Conservation (phyloP, 2,329 filamentous ascomycete species). For the Botrytis aclada region DNA sequence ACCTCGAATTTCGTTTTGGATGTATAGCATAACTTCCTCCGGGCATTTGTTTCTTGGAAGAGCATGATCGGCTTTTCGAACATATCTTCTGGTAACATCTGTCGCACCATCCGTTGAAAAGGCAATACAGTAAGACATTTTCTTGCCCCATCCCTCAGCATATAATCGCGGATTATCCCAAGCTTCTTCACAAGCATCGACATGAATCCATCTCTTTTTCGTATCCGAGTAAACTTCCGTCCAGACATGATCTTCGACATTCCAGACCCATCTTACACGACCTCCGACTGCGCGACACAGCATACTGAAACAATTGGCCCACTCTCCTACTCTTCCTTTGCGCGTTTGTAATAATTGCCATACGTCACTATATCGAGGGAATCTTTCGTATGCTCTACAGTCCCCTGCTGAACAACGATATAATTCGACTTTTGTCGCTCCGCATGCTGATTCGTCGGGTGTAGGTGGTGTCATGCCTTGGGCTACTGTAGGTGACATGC, state of each 20-base stretch:
- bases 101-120: slow-evolving; percentile 85
- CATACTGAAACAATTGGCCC: slow-evolving; percentile 99
- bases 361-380: slow-evolving; percentile 91
- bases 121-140: slow-evolving; percentile 94
- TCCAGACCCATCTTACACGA: slow-evolving; percentile 96
- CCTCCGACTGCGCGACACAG: slow-evolving; percentile 89
- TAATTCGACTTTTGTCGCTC: slow-evolving; percentile 82
- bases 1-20: slow-evolving; percentile 86
- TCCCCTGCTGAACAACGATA: slow-evolving; percentile 77
- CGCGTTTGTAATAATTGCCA: slow-evolving; percentile 87
- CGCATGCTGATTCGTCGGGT: slow-evolving; percentile 84
- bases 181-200: slow-evolving; percentile 88
- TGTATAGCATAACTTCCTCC: slow-evolving; percentile 86
- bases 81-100: slow-evolving; percentile 64
- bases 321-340: slow-evolving; percentile 85
- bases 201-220: slow-evolving; percentile 92
- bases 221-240: slow-evolving; percentile 96
- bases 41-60: slow-evolving; percentile 75
- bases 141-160: slow-evolving; percentile 92
- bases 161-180: slow-evolving; percentile 95
- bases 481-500: slow-evolving; percentile 76
- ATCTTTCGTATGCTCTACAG: slow-evolving; percentile 80
- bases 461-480: slow-evolving; percentile 81
- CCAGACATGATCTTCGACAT: slow-evolving; percentile 96
- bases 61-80: slow-evolving; percentile 69